Base-by-base conservation (phyloP, 2,329 filamentous ascomycete species). In the Chaetomium globosum region DNA sequence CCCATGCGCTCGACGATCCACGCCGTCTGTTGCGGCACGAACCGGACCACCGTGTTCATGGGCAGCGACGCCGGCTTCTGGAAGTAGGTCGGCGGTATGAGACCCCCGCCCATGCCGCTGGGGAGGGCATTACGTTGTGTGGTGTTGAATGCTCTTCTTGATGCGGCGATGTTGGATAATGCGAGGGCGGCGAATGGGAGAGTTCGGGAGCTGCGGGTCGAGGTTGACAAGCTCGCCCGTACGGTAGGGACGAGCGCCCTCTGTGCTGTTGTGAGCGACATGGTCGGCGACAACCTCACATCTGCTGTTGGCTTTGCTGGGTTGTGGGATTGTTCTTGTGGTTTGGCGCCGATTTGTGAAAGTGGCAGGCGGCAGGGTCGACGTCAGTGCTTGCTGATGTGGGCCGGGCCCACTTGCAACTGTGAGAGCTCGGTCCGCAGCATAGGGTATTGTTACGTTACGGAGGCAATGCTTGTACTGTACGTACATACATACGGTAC, bases 1-100 rank as follows among this genome's bases (percentile, higher is more conserved):
- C 95, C 95, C 95, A 99, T 99, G 75, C 95, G 93, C 85, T 99
- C 95, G 64, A 99, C 95, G 66, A 99, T 94, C 95, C 95, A 99
- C 77, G 95, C 95, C 73, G 94, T 98, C 82, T 99, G 95, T 80
- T 99, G 95, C n/a, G 95, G 95, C 51, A 99, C 95, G 79, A 98
- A 99, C 67, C 94, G 92, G 73, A 99, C 83, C 68, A 99, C 83
- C 4, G 95, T 99, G 80, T 99, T 99, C 71, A 93, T 91, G 31
- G 95, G 95, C 60, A 97, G 83, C 26, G 85, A 82, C 13, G 84
- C 21, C 3, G 67, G 81, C 69, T 85, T 85, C 75, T 90, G 89
- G 78, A 96, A 96, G 79, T 96, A 96, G n/a, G 90, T 88, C 8
- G 89, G 84, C 43, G 89, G 85, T 60, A 76, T 73, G 52, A 75